Base-by-base conservation (phyloP, 2,329 filamentous ascomycete species). In the Penicillium janthinellum region DNA sequence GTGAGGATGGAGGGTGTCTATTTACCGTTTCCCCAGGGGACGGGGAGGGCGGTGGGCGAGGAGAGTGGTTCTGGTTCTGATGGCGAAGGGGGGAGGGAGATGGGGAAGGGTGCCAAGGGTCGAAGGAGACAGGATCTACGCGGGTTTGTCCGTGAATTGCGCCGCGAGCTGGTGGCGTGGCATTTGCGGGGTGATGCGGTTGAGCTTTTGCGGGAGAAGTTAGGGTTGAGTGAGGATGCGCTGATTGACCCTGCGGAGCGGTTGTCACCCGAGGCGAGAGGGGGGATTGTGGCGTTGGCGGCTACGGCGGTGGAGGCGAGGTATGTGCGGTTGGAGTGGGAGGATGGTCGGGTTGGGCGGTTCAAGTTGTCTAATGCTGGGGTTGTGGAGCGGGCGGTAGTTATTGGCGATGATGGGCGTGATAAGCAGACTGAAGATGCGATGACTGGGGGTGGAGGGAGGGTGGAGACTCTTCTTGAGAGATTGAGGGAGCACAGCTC, bases 321-420 rank as follows among this genome's bases (percentile, higher is more conserved):
- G 38, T 79, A 79, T 69, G 68, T 79, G 28, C 73, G 78, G 11
- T 48, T 81, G 15, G 73, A 79, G 59, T 81, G 78, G 78, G 67
- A 66, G 12, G 77, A 80, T 67, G 78, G 77, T 5, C 73, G 75
- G 5, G 73, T 81, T 31, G 79, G 78, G 3, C 69, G 77, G 44
- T 74, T 81, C 45, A 78, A 77, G 59, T 64, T 81, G 25, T 76
- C 77, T 3, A 73, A 77, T 65, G 59, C 69, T 8, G 79, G 79
- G 4, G 54, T 69, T 37, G 72, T 81, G 34, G 76, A 80, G 57
- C 67, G 76, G 11, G 78, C 76, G 4, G 75, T 79, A 48, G 74
- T 81, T 14, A 75, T 79, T 63, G 77, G 76, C 2, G 75, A 77
- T 44, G 22, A 59, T 17, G 76, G 76, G 1, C 66, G 77, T 31